Conservation (phyloP, 169 alveolate species). For the Plasmodium vinckei region DNA sequence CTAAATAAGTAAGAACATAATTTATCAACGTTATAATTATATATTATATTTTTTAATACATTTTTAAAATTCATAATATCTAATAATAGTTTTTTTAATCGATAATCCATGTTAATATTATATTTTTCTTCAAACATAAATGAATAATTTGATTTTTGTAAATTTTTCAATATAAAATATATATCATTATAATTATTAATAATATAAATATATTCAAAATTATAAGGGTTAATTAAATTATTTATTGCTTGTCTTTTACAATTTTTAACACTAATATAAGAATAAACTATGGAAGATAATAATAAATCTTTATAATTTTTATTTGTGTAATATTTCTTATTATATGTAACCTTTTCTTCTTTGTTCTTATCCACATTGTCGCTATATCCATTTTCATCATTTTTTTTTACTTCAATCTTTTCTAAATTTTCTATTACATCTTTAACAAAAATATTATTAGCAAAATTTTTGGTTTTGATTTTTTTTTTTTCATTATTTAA, state of each 20-base stretch:
- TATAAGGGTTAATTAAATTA: constrained; percentile 7
- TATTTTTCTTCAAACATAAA: not conserved
- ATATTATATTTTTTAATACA: constrained; percentile 16
- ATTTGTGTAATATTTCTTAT: not conserved
- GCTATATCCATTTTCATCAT: not conserved
- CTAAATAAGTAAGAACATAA: constrained; percentile 41
- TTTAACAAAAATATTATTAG: constrained; percentile 38
- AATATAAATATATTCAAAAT: constrained; percentile 36
- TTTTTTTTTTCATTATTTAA: constrained; percentile 52
- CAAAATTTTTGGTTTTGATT: constrained; percentile 56
- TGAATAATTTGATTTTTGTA: constrained; percentile 18
- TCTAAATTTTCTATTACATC: constrained; percentile 19
- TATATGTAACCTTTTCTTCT: too few relatives aligned
- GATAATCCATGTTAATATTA: constrained; percentile 8
- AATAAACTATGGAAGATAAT: constrained; percentile 41
- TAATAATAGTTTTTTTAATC: constrained; percentile 33
- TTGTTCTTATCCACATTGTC: not conserved
- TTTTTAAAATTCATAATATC: constrained; percentile 41
- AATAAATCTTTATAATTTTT: constrained; percentile 15
- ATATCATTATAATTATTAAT: constrained; percentile 22
- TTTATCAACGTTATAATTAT: constrained; percentile 23
- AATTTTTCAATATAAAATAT: constrained; percentile 3
- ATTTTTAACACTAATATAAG: constrained; percentile 62
- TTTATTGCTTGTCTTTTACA: constrained; percentile 33
- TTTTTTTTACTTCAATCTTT: not conserved